phyloP scores from a whole-genome alignment of 345 rosid species.

The Firmiana major region DNA sequence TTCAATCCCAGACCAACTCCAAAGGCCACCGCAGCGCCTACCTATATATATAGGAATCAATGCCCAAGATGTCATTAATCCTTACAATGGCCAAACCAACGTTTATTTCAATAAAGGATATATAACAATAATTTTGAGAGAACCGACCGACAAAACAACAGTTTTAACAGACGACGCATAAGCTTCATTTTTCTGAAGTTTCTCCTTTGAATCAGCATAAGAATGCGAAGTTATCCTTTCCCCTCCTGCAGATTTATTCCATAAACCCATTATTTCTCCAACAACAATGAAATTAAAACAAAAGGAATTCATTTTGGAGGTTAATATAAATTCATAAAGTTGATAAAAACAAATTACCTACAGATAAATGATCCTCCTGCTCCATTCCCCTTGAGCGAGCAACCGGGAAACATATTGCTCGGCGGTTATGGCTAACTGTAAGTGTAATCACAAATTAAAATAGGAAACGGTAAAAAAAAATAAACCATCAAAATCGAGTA shows the following conservation, averaged over 20 bases:
- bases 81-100: conserved; percentile 4
- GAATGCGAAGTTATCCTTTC: conserved; percentile 23
- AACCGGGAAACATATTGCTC: conserved; percentile 23
- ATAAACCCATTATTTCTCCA: conserved; percentile 1
- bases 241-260: conserved; percentile 44
- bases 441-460: conserved; percentile 19
- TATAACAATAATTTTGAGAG: conserved; percentile 5
- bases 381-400: conserved; percentile 47
- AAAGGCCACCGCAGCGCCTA: conserved; percentile 70
- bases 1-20: conserved; percentile 74
- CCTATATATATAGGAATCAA: conserved; percentile 36
- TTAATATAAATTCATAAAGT: not conserved
- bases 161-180: conserved; percentile 57
- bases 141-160: conserved; percentile 80
- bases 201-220: conserved; percentile 24
- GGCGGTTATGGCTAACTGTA: conserved; percentile 28
- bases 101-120: not conserved
- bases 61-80: conserved; percentile 15
- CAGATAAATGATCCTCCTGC: conserved; percentile 54
- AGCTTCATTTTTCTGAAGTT: conserved; percentile 33
- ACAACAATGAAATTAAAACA: not conserved
- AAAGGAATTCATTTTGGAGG: not conserved
- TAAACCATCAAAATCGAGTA: conserved; percentile 13
- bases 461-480: too few relatives aligned
- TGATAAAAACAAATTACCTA: conserved; percentile 29